Conservation (phyloP, 2,329 filamentous ascomycete species). For the Knufia fluminis region DNA sequence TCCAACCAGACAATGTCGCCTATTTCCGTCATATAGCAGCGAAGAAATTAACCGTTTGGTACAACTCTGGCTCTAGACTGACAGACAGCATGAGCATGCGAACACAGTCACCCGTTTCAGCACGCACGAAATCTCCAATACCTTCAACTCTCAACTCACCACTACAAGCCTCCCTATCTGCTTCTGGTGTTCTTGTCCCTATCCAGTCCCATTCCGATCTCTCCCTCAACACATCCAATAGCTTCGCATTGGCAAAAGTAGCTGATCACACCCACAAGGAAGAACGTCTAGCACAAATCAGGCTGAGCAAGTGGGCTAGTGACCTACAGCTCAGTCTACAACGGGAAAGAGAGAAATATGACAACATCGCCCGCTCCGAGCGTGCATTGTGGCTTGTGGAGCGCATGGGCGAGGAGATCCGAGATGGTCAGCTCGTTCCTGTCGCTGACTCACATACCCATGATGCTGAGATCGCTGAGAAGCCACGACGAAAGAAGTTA, state of each 20-base stretch:
- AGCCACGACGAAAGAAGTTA: slow-evolving; percentile 9
- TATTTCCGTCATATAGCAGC: slow-evolving; percentile 77
- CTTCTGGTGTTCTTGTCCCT: slow-evolving; percentile 25
- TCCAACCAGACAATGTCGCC: slow-evolving; percentile 66
- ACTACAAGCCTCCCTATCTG: slow-evolving; percentile 19
- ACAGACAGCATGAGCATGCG: slow-evolving; percentile 11
- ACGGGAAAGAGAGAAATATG: slow-evolving; percentile 62
- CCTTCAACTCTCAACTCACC: slow-evolving; percentile 24
- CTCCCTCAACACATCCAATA: slow-evolving; percentile 29
- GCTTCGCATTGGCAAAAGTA: slow-evolving; percentile 53
- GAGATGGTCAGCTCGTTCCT: slow-evolving; percentile 54
- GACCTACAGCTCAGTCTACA: slow-evolving; percentile 68
- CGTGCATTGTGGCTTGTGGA: slow-evolving; percentile 61
- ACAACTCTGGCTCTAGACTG: slow-evolving; percentile 33
- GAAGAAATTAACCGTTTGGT: slow-evolving; percentile 70
- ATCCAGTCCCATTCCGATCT: slow-evolving; percentile 20
- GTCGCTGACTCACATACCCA: slow-evolving; percentile 32
- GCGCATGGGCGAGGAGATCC: slow-evolving; percentile 55
- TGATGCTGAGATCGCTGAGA: slow-evolving; percentile 20
- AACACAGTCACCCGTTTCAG: slow-evolving; percentile 17
- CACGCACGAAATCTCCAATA: neutral
- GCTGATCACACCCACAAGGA: slow-evolving; percentile 51
- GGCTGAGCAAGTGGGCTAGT: slow-evolving; percentile 70
- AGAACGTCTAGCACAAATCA: slow-evolving; percentile 56
- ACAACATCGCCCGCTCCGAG: slow-evolving; percentile 53